Evolutionary conservation across 371 early-diverging fungal species (phyloP).

Genomic region (Fennellomyces sp.): DNA sequence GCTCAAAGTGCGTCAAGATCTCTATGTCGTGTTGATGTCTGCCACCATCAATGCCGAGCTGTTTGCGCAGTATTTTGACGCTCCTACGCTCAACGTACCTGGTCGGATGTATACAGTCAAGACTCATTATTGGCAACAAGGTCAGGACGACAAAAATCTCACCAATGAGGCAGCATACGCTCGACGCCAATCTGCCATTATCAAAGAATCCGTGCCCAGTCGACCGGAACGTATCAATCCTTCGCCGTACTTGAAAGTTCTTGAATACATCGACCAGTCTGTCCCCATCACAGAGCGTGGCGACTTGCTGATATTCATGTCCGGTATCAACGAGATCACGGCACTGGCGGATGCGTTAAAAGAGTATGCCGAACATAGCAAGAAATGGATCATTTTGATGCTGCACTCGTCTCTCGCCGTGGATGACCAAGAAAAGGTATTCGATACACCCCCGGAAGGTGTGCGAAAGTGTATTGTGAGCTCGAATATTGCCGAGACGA

Average conservation of each 20-base stretch:
- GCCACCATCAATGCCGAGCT: constrained; percentile 77
- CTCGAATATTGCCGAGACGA: constrained; percentile 73
- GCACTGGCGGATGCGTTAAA: constrained; percentile 49
- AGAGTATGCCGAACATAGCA: constrained; percentile 36
- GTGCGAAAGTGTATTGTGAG: constrained; percentile 62
- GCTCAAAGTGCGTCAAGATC: constrained; percentile 37
- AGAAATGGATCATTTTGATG: constrained; percentile 62
- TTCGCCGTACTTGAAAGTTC: constrained; percentile 63
- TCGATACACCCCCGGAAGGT: constrained; percentile 52
- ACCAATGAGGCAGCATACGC: constrained; percentile 51
- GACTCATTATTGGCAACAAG: constrained; percentile 46
- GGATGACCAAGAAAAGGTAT: constrained; percentile 59
- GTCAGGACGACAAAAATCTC: constrained; percentile 53
- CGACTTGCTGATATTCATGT: constrained; percentile 70
- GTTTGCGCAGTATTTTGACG: constrained; percentile 66
- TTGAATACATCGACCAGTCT: constrained; percentile 66
- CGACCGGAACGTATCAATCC: constrained; percentile 42
- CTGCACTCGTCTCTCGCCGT: constrained; percentile 55
- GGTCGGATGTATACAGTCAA: constrained; percentile 58
- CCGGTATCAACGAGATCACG: constrained; percentile 73
- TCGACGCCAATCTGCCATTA: constrained; percentile 39
- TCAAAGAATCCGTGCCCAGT: constrained; percentile 52
- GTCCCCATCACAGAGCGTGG: constrained; percentile 65
- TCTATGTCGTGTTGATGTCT: constrained; percentile 75
- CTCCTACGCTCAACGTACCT: constrained; percentile 51